Evolutionary conservation across 306 rosid species (phyloP), one percentile per base, ranked within the genome.

Genomic region (Dalbergia oliveri): DNA sequence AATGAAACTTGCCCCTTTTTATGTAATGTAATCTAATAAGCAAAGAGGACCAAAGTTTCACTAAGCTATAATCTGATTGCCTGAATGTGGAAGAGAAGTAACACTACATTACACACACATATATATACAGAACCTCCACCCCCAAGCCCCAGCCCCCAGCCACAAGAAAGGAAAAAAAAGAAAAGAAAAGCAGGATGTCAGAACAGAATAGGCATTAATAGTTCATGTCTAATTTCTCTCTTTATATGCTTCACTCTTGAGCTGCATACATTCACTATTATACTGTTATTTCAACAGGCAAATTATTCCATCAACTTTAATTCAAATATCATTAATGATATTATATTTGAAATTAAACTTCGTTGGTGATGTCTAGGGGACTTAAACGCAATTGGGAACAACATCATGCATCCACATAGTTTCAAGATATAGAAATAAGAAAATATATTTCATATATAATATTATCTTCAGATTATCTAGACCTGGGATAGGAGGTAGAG

Each of bases 401-500:
- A 53, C 10, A 39, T 66, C 73, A 50, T n/a, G 31, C 53, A 33
- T 58, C 80, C 73, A 82, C 61, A 39, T 16, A 53, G 53, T 43
- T 70, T 72, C 44, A 9, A 54, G 26, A 35, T 11, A 72, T 43
- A 58, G 63, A 75, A 76, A 61, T 73, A 72, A 45, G 64, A 47
- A 77, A 68, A 72, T 47, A 68, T 61, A 44, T 61, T 41, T 78
- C 23, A 57, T 12, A 53, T 5, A 68, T 5, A 12, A 14, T 43
- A 59, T 66, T 43, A 23, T 49, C 26, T 33, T 66, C 51, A 68
- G 67, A 76, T 82, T 49, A 63, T 64, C 44, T 72, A 47, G 68
- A 96, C 99, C 99, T 91, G 99, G 98, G 83, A 90, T 61, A 47
- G 90, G 86, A 77, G 98, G 92, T 50, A 96, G 94, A 84, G 92